Base-by-base conservation (phyloP, 495 filamentous ascomycete genomes). In the Penicillium fimorum region DNA sequence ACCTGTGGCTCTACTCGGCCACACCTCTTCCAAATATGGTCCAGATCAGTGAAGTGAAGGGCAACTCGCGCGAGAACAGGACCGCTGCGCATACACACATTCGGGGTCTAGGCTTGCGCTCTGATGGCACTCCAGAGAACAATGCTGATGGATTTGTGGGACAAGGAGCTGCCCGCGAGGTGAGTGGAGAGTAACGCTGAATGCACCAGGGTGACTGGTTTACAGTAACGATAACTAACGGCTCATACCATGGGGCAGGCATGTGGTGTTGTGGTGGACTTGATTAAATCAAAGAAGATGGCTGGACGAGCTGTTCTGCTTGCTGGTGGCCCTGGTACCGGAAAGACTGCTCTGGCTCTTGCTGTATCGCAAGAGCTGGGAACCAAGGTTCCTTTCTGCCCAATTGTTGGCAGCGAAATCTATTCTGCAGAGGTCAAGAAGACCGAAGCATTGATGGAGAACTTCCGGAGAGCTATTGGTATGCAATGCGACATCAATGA, bases 401-500 rank as follows among this genome's bases (percentile, higher is more conserved):
- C 92, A 33, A 96, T 98, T 63, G 92, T 95, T 29, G 94, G 91
- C 56, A 96, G 92, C 74, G 94, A 98, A 67, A 87, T 98, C 61
- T 98, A 96, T 76, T 93, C 89, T 44, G 87, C 93, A 38, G 94
- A 98, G 73, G 90, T 98, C 55, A 97, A 97, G 83, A 98, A 98
- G 84, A 97, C 94, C 18, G 94, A 98, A 72, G 88, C 94, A 37
- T 77, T 98, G 67, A 97, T 96, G 91, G 94, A 98, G 79, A 96
- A 96, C 71, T 98, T 98, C 73, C 84, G 94, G 70, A 78, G 92
- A 68, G 93, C 94, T 42, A 98, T 97, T 67, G 94, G 94, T 79
- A 75, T 55, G 76, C 56, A 25, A 63, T 35, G 8, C 29, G 25
- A 27, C 11, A 43, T 29, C 22, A 9, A 18, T 11, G 3, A 50